Percentiles rank a stretch among this genome's conserved stretches.
Evolutionary conservation across 2,329 filamentous ascomycete species (phyloP).

Genomic region (Fusarium succisae): DNA sequence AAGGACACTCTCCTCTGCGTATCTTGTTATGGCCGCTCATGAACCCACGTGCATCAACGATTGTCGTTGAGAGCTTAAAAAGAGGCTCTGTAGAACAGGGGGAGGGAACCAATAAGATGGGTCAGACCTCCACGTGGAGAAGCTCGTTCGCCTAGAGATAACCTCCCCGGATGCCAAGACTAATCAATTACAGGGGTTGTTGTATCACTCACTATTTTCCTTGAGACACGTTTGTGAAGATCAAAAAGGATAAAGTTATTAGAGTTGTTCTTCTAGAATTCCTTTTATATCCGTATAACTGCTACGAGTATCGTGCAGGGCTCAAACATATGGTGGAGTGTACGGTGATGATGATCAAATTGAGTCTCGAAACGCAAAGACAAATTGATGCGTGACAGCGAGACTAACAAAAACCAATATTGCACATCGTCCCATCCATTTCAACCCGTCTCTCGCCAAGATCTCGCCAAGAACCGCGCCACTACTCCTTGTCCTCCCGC

Average conservation of each 20-base stretch:
- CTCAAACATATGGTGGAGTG: background rate
- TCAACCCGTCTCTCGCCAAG: conserved; percentile 4
- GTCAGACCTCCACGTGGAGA: conserved; percentile 17
- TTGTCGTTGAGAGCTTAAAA: conserved; percentile 22
- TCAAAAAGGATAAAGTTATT: background rate
- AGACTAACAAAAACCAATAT: background rate
- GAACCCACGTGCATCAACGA: conserved; percentile 26
- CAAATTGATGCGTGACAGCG: too few species aligned
- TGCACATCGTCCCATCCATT: background rate
- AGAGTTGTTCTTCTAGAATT: background rate
- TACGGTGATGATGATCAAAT: background rate
- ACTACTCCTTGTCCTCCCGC: background rate
- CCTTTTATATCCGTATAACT: background rate
- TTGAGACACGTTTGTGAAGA: background rate
- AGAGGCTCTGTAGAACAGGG: conserved; percentile 8
- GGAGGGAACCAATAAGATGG: conserved; percentile 9
- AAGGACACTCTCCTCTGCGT: too few species aligned
- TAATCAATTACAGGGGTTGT: background rate
- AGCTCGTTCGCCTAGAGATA: conserved; percentile 16
- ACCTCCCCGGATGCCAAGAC: conserved; percentile 24
- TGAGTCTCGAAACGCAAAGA: too few species aligned
- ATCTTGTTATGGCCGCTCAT: background rate
- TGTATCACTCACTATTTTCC: background rate
- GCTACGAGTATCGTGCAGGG: background rate
- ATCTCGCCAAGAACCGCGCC: conserved; percentile 22